Percentiles rank a stretch among this genome's conserved stretches.
phyloP scores from a whole-genome alignment of 1,139 yeast species.

The Geotrichum australiense region DNA sequence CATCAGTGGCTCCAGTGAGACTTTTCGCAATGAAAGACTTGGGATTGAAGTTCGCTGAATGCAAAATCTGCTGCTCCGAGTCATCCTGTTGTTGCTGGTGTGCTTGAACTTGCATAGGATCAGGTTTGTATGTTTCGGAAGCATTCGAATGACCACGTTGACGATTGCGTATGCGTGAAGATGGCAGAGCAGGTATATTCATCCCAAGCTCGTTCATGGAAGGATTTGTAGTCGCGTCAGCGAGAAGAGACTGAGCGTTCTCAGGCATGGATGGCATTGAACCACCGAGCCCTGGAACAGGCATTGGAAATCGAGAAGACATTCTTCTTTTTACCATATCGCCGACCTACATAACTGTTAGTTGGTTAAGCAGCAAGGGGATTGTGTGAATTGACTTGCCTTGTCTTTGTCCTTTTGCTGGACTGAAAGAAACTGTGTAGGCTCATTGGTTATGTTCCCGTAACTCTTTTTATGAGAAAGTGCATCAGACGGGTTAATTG shows the following conservation, averaged over 20 bases:
- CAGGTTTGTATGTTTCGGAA: conserved; percentile 1
- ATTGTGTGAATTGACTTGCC: too few relatives aligned
- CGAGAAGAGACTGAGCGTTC: conserved; percentile 26
- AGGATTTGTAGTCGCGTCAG: conserved; percentile 19
- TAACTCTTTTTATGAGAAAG: conserved; percentile 17
- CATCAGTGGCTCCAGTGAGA: conserved; percentile 59
- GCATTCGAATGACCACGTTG: conserved; percentile 3
- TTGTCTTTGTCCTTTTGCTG: conserved; percentile 19
- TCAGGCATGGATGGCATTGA: conserved; percentile 27
- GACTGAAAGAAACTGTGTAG: conserved; percentile 19
- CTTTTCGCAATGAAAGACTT: conserved; percentile 47
- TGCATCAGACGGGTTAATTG: conserved; percentile 21
- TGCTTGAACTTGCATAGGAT: not conserved
- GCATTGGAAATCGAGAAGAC: conserved; percentile 18
- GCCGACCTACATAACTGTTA: conserved; percentile 13
- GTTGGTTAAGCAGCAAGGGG: conserved; percentile 13
- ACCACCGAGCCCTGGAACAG: conserved; percentile 17
- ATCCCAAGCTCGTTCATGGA: not conserved
- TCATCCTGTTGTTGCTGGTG: not conserved
- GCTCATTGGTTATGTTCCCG: conserved; percentile 21
- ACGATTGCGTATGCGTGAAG: not conserved
- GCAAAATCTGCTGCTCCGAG: conserved; percentile 14
- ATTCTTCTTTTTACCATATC: conserved; percentile 18
- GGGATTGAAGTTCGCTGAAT: conserved; percentile 36
- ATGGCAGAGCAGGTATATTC: conserved; percentile 10